Evolutionary conservation across 2,329 filamentous ascomycete species (phyloP), one percentile per base, ranked within the genome.

Genomic region (Arthrinium puccinioides): DNA sequence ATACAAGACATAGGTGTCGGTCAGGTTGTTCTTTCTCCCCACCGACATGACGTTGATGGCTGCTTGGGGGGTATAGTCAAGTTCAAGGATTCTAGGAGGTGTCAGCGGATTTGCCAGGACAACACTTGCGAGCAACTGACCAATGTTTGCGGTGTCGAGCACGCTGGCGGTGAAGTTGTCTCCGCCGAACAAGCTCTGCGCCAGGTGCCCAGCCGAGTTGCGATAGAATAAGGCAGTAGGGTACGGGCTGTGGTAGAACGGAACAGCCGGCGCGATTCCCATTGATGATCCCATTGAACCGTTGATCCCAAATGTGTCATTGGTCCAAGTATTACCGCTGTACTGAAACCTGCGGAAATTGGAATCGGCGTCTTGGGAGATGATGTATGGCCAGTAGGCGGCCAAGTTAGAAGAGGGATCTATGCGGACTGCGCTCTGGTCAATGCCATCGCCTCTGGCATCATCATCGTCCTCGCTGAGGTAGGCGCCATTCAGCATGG

Each of bases 1-100:
- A 13, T 50, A 52, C 9, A 50, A 27, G 13, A 52, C 38, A 36
- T 44, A 49, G 4, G 45, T 51, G 38, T 51, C 47, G 10, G 48
- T 43, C 8, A 40, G 32, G 16, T 43, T 46, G 23, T 21, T 37
- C 6, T 36, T 9, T 9, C 47, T 42, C n/a, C 37, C 44, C 7
- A 44, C 38, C 7, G 44, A 39, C 15, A 50, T 40, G 9, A 41
- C 50, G 19, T 40, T 45, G 32, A 50, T 45, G 8, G 49, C 29
- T 4, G 48, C 39, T 3, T 39, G 30, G 10, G 47, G 47, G 3
- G 51, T 42, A n/a, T n/a, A n/a, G n/a, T n/a, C n/a, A n/a, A n/a
- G n/a, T n/a, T n/a, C n/a, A n/a, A n/a, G n/a, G n/a, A n/a, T n/a
- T n/a, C n/a, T n/a, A n/a, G n/a, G n/a, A n/a, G n/a, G n/a, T n/a